Conservation (phyloP, 352 stramenopile genomes). For the Phytophthora hybrid region DNA sequence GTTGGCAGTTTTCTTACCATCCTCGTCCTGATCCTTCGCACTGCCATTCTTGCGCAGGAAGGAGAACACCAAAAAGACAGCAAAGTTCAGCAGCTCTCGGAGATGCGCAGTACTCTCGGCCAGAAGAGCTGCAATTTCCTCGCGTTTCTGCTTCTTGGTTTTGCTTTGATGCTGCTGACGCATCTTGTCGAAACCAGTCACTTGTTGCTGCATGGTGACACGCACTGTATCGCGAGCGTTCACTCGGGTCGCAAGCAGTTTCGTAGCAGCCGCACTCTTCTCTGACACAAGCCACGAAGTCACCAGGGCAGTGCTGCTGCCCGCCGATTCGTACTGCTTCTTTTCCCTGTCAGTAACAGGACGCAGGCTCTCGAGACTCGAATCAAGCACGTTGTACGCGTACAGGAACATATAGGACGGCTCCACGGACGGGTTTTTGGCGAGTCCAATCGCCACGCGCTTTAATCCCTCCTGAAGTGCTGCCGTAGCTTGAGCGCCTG, state of each 20-base stretch:
- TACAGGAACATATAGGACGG: slow-evolving; percentile 89
- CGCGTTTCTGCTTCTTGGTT: slow-evolving; percentile 55
- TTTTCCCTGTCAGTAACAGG: slow-evolving; percentile 75
- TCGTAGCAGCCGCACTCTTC: slow-evolving; percentile 72
- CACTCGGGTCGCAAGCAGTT: slow-evolving; percentile 67
- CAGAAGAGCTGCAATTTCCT: slow-evolving; percentile 40
- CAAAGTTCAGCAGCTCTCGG: slow-evolving; percentile 89
- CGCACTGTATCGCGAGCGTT: slow-evolving; percentile 58
- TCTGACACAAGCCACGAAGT: slow-evolving; percentile 85
- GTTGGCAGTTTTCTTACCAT: slow-evolving; percentile 29
- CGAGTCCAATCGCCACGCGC: slow-evolving; percentile 76
- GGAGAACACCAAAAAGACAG: slow-evolving; percentile 80
- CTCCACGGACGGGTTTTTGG: slow-evolving; percentile 87
- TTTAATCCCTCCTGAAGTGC: slow-evolving; percentile 83
- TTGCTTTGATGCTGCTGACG: slow-evolving; percentile 46
- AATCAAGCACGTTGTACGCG: slow-evolving; percentile 84
- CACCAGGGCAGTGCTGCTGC: slow-evolving; percentile 47
- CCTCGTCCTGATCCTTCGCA: slow-evolving; percentile 24
- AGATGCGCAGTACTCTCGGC: slow-evolving; percentile 67
- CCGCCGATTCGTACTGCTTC: slow-evolving; percentile 55
- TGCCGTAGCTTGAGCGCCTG: slow-evolving; percentile 59
- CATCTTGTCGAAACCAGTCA: slow-evolving; percentile 84
- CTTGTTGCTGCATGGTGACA: slow-evolving; percentile 71
- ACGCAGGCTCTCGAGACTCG: slow-evolving; percentile 76
- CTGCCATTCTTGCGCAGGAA: slow-evolving; percentile 58